Conservation (phyloP, 352 stramenopile genomes). For the Pythium monospermum region DNA sequence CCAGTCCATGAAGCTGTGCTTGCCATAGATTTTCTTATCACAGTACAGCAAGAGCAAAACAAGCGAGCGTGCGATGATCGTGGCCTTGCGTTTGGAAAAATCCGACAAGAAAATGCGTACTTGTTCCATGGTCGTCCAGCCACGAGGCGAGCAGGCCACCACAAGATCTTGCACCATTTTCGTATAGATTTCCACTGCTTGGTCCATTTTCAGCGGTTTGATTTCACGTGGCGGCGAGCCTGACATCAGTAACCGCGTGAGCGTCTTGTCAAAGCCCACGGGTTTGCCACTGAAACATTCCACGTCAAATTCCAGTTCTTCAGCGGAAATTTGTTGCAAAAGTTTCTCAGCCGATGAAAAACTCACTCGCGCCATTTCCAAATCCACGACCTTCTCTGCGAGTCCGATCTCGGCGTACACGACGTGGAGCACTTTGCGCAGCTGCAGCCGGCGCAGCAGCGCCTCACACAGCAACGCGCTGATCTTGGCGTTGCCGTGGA, state of each 20-base stretch:
- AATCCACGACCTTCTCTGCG: constrained; percentile 37
- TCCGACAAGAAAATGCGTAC: constrained; percentile 71
- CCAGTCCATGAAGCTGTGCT: constrained; percentile 84
- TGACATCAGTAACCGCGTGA: constrained; percentile 66
- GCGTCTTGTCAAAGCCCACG: constrained; percentile 68
- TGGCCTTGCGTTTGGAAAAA: constrained; percentile 63
- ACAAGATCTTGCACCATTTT: constrained; percentile 53
- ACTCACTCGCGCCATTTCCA: constrained; percentile 30
- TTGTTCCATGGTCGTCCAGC: constrained; percentile 79
- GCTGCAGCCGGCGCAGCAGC: constrained; percentile 50
- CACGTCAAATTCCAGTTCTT: constrained; percentile 58
- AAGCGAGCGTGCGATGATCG: constrained; percentile 75
- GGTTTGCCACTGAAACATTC: constrained; percentile 65
- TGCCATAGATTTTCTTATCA: constrained; percentile 82
- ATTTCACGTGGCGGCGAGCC: constrained; percentile 70
- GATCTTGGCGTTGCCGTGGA: constrained; percentile 51
- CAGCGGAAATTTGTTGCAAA: constrained; percentile 38
- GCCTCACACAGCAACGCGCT: constrained; percentile 51
- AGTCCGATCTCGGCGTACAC: constrained; percentile 28
- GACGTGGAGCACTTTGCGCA: constrained; percentile 31
- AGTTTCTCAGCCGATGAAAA: constrained; percentile 42
- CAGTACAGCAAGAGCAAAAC: constrained; percentile 81
- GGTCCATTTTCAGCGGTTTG: constrained; percentile 51
- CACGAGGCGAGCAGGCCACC: constrained; percentile 45
- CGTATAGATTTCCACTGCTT: constrained; percentile 41